phyloP scores from a whole-genome alignment of 2,329 filamentous ascomycete species.

The Colletotrichum salicis region DNA sequence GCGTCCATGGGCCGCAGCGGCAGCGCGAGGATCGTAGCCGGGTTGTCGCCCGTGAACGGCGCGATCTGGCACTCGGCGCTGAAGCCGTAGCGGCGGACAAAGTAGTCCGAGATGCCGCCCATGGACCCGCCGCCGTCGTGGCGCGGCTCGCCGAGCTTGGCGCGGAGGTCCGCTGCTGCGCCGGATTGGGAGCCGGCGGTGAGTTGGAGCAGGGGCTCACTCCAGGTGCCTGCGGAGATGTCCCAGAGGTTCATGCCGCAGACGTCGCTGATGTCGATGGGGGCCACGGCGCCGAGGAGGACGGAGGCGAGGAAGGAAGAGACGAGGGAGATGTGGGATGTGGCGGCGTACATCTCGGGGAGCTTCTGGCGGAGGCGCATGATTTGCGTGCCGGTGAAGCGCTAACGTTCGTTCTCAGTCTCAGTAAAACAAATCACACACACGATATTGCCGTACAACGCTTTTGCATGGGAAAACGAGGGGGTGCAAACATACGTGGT shows the following conservation, averaged over 20 bases:
- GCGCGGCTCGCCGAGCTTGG: conserved; percentile 83
- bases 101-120: conserved; percentile 82
- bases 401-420: conserved; percentile 57
- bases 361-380: conserved; percentile 84
- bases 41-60: conserved; percentile 96
- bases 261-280: conserved; percentile 92
- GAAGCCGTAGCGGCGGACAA: conserved; percentile 82
- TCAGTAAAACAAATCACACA: conserved; percentile 2
- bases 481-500: conserved; percentile 75
- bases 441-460: background rate
- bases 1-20: conserved; percentile 89
- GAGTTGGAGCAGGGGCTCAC: conserved; percentile 78
- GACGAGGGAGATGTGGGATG: conserved; percentile 88
- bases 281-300: conserved; percentile 85
- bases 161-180: conserved; percentile 67
- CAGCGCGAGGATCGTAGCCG: conserved; percentile 90
- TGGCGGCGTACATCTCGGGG: conserved; percentile 82
- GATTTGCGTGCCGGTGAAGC: conserved; percentile 98
- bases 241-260: conserved; percentile 99
- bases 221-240: conserved; percentile 78
- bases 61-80: conserved; percentile 77
- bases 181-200: conserved; percentile 72
- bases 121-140: conserved; percentile 84
- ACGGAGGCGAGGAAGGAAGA: conserved; percentile 95
- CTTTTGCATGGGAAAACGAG: no score